Conservation (phyloP, 371 early-diverging fungal species). For the Mucor indicus region DNA sequence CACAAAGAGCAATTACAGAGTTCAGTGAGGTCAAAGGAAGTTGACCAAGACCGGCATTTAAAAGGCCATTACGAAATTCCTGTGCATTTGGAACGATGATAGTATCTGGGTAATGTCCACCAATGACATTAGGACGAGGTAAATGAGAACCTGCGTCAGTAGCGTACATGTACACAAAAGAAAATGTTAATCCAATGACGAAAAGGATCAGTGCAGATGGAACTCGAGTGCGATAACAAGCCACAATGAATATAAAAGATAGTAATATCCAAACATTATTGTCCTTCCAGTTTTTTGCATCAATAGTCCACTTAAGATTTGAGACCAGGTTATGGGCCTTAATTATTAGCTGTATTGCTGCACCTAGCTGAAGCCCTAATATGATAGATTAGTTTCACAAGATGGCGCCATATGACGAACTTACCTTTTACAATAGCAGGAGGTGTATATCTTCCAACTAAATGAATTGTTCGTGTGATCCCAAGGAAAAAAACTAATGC, state of each 20-base stretch:
- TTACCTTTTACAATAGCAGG: constrained; percentile 75
- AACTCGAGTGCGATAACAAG: constrained; percentile 65
- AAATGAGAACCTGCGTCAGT: constrained; percentile 13
- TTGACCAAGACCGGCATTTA: constrained; percentile 85
- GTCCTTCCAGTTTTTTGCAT: constrained; percentile 62
- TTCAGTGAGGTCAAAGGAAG: constrained; percentile 84
- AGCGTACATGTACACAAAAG: constrained; percentile 52
- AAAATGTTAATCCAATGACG: constrained; percentile 69
- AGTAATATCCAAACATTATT: constrained; percentile 74
- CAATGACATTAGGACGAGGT: constrained; percentile 42
- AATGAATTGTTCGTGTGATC: constrained; percentile 66
- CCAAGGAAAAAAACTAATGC: constrained; percentile 68
- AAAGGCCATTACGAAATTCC: constrained; percentile 70
- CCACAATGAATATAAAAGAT: constrained; percentile 64
- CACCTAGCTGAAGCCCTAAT: constrained; percentile 77
- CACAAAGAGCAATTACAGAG: constrained; percentile 80
- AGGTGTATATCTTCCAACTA: constrained; percentile 74
- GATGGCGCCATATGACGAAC: background rate
- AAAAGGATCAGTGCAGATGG: constrained; percentile 78
- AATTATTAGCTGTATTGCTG: constrained; percentile 72
- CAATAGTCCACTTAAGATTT: constrained; percentile 26
- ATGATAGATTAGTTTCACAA: background rate
- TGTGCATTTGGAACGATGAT: constrained; percentile 58
- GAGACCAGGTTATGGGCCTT: constrained; percentile 67
- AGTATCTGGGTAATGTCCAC: constrained; percentile 58